Evolutionary conservation across 2,329 filamentous ascomycete genomes (phyloP).

Genomic region (Pseudogymnoascus sp.): DNA sequence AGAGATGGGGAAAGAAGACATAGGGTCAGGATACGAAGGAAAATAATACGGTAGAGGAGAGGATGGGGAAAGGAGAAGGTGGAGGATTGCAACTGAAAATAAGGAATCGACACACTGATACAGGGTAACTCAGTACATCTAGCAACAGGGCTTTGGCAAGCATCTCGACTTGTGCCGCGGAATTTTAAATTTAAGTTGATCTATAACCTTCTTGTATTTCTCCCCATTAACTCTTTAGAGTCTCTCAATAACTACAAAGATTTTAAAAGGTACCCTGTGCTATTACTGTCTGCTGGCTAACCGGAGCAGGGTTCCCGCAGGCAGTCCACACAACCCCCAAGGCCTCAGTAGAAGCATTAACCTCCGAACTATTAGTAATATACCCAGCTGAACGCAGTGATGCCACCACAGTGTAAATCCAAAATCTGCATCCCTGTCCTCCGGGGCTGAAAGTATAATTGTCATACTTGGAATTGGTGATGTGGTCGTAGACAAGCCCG

Average conservation of each 20-base stretch:
- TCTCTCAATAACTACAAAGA: not conserved
- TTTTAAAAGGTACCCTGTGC: not conserved
- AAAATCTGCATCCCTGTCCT: not conserved
- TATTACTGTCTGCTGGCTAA: not conserved
- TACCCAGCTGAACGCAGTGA: not conserved
- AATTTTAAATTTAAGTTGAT: not conserved
- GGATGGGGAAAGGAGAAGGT: no score
- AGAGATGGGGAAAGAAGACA: not conserved
- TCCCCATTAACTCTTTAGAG: not conserved
- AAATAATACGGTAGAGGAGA: no score
- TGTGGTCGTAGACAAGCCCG: not conserved
- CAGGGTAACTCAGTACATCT: no score
- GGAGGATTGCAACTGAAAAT: no score
- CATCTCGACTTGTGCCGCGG: no score
- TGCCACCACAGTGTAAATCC: not conserved
- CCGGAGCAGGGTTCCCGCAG: not conserved
- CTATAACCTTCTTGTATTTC: not conserved
- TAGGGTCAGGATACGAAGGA: not conserved
- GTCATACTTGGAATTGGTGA: not conserved
- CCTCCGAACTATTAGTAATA: not conserved
- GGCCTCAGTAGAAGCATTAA: not conserved
- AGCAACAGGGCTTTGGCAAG: no score
- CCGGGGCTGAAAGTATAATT: not conserved
- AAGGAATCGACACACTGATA: no score
- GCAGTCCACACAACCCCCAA: not conserved